Evolutionary conservation across 2,329 filamentous ascomycete species (phyloP).

Genomic region (Aspergillus intermedius): DNA sequence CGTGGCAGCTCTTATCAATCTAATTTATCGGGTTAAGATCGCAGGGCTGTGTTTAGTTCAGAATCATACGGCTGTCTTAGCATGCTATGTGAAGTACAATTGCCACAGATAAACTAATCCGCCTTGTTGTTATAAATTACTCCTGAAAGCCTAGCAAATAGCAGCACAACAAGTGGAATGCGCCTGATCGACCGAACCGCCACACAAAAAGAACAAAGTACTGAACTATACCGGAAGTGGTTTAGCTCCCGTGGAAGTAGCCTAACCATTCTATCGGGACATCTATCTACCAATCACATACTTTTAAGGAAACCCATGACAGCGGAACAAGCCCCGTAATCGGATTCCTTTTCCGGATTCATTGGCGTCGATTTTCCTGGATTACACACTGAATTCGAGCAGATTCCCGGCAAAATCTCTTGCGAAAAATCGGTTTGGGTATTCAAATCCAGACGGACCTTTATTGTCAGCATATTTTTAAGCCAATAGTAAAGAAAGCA

Average conservation of each 20-base stretch:
- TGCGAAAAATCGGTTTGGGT: constrained; percentile 57
- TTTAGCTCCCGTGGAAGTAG: neutral
- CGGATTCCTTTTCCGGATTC: neutral
- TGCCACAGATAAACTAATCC: no score
- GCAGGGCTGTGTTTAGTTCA: no score
- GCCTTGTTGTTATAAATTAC: no score
- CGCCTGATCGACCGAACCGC: no score
- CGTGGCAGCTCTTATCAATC: no score
- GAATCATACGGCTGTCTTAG: no score
- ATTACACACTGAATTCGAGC: constrained; percentile 47
- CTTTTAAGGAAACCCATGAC: neutral
- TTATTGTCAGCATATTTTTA: constrained; percentile 36
- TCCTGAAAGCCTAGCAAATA: no score
- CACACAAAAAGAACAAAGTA: neutral
- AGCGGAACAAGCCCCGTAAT: no score
- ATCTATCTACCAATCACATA: neutral
- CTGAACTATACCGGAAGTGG: neutral
- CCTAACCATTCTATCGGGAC: neutral
- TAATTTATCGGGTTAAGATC: no score
- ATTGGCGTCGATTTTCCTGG: neutral
- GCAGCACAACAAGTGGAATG: no score
- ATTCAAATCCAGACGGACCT: constrained; percentile 44
- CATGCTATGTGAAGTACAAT: no score
- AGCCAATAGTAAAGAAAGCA: neutral
- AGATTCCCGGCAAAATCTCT: constrained; percentile 52